Base-by-base conservation (phyloP, 192 early-diverging fungal genomes). In the Umbelopsis vinacea region DNA sequence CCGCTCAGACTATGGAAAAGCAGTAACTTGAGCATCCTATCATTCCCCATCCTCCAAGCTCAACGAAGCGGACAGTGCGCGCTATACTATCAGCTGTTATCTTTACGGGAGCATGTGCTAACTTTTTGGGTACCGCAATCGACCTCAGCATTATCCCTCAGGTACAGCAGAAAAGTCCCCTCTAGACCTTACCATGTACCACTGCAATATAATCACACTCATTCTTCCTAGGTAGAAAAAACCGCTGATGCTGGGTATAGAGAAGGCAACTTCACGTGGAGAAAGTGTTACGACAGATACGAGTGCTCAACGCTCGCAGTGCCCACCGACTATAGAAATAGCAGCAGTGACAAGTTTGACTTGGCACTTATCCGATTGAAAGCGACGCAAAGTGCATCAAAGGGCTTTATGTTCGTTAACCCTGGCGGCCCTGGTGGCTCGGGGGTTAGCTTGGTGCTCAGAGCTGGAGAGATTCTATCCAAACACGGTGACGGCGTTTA, bases 381-480 rank as follows among this genome's bases (percentile, higher is more conserved):
- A 37, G 67, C 67, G 23, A 68, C 43, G 6, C 1, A 48, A 14
- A 2, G 12, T 12, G 37, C 40, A 9, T 68, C 67, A 2, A 8
- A 46, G 4, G 67, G 45, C 15, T 6, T 22, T 6, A 24, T 68
- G 67, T 68, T 68, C 26, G 67, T 68, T 8, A 68, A 68, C 22
- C 67, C 67, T 33, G 79, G 78, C 26, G 82, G 82, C 9, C 82
- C 82, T 46, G 82, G 82, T 67, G 79, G 79, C 6, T 71, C 68
- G 40, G 83, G 80, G 7, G 63, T 80, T 17, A 53, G 46, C 22
- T 22, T 79, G 3, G 74, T 77, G 23, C 9, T 53, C 5, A 22
- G 19, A 9, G 69, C 50, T 38, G 75, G 78, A 11, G 26, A 48
- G 19, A 45, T 22, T 9, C 40, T 82, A 43, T 57, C 68, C 45